Percentiles rank a stretch among this genome's conserved stretches.
Conservation (phyloP, 306 rosid genomes). For the Oxytropis ochrocephala region DNA sequence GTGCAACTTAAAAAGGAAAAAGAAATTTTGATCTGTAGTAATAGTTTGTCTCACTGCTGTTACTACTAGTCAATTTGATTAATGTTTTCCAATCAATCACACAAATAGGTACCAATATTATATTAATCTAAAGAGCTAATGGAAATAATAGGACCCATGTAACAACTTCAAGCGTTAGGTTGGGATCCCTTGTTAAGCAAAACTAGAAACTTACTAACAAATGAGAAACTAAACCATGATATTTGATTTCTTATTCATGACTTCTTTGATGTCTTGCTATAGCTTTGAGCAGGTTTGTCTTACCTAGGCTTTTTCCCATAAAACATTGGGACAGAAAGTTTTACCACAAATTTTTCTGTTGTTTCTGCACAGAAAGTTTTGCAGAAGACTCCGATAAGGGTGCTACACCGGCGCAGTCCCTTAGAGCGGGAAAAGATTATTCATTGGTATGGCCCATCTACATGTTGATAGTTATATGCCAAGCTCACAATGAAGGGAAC, state of each 20-base stretch:
- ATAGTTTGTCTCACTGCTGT: neutral
- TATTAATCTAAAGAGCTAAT: neutral
- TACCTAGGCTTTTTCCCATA: neutral
- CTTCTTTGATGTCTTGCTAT: neutral
- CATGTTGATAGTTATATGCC: constrained; percentile 7
- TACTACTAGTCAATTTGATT: constrained; percentile 1
- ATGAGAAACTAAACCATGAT: constrained; percentile 7
- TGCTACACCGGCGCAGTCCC: constrained; percentile 96
- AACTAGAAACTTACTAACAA: neutral
- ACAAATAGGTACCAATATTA: neutral
- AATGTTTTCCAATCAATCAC: neutral
- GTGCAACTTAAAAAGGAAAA: neutral
- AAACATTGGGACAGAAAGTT: neutral
- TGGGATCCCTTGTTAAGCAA: neutral
- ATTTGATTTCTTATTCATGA: neutral
- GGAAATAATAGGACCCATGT: neutral
- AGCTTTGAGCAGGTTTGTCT: constrained; percentile 2
- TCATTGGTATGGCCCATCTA: constrained; percentile 55
- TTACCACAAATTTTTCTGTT: neutral
- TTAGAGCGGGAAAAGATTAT: constrained; percentile 83
- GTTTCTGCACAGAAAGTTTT: constrained; percentile 49
- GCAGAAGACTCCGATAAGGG: constrained; percentile 92
- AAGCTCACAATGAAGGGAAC: neutral
- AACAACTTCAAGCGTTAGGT: neutral
- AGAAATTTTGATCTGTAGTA: neutral